Percentiles rank a stretch among this genome's conserved stretches.
phyloP scores from a whole-genome alignment of 2,329 filamentous ascomycete genomes.

The Aspergillus pseudoviridinutans region DNA sequence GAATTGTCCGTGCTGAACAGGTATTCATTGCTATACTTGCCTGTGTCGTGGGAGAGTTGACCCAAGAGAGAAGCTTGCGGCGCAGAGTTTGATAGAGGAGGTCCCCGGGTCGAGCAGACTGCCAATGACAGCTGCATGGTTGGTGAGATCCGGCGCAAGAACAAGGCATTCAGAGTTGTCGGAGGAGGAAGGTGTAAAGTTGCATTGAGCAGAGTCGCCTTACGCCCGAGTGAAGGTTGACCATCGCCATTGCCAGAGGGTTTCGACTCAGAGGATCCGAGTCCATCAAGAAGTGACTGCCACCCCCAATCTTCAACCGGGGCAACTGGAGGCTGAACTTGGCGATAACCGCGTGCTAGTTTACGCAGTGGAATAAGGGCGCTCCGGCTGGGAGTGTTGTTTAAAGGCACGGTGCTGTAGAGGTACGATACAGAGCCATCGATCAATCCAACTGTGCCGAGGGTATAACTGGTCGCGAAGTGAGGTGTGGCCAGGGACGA shows the following conservation, averaged over 20 bases:
- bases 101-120: constrained; percentile 39
- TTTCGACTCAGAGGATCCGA: constrained; percentile 8
- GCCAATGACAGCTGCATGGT: constrained; percentile 76
- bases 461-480: constrained; percentile 89
- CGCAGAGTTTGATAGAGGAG: constrained; percentile 40
- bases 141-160: constrained; percentile 72
- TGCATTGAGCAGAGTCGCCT: constrained; percentile 44
- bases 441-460: constrained; percentile 84
- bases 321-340: constrained; percentile 53
- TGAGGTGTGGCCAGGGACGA: constrained; percentile 89
- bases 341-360: constrained; percentile 77
- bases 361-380: constrained; percentile 70
- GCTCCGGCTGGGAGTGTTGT: constrained; percentile 63
- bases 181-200: constrained; percentile 56
- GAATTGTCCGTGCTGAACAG: constrained; percentile 90
- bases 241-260: constrained; percentile 3
- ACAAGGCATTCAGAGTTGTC: constrained; percentile 80
- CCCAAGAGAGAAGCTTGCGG: constrained; percentile 45
- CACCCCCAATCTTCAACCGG: constrained; percentile 32
- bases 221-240: constrained; percentile 14
- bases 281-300: constrained; percentile 26
- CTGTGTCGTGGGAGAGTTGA: constrained; percentile 65
- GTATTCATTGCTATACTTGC: constrained; percentile 84
- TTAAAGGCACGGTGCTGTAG: constrained; percentile 80
- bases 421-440: constrained; percentile 97